These are phyloP conservation scores for Globisporangium yorkense DNA, from an alignment of 352 stramenopile species.

Conservation along the genomic window DNA sequence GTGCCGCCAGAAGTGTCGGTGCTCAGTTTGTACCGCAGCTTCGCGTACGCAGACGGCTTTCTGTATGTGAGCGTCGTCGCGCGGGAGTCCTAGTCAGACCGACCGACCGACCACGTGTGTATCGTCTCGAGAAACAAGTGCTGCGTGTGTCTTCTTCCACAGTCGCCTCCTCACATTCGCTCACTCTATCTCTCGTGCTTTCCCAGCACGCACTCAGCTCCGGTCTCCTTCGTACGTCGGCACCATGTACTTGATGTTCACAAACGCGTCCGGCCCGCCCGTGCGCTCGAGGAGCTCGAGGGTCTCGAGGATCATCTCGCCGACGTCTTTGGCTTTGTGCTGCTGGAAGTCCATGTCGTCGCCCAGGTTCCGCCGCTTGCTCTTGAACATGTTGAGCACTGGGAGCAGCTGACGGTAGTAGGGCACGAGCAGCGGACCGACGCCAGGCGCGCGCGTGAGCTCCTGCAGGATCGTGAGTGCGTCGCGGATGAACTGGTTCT, in stretches of 20 bases:
- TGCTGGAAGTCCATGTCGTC: slow-evolving; percentile 91
- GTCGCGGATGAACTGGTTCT: slow-evolving; percentile 45
- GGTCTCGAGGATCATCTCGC: slow-evolving; percentile 84
- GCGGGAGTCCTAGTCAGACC: background rate
- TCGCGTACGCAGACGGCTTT: slow-evolving; percentile 74
- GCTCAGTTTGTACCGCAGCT: slow-evolving; percentile 50
- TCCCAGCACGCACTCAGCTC: slow-evolving; percentile 6
- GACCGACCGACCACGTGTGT: background rate
- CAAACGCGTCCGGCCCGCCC: slow-evolving; percentile 85
- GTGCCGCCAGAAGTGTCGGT: slow-evolving; percentile 48
- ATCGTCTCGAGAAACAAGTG: background rate
- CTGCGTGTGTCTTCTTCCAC: too few species aligned
- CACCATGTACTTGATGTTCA: slow-evolving; percentile 97
- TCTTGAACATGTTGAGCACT: slow-evolving; percentile 89
- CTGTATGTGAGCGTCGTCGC: slow-evolving; percentile 49
- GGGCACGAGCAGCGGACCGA: slow-evolving; percentile 83
- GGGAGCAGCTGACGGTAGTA: slow-evolving; percentile 91
- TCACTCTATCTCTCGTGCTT: background rate
- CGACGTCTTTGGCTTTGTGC: slow-evolving; percentile 65
- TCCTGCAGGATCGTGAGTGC: slow-evolving; percentile 53
- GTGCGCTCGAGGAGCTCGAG: slow-evolving; percentile 83
- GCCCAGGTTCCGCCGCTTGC: slow-evolving; percentile 86
- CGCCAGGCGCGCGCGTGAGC: slow-evolving; percentile 38
- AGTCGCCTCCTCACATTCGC: background rate
- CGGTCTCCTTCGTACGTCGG: slow-evolving; percentile 89